Percentiles rank a stretch among this genome's conserved stretches.
Conservation (phyloP, 805 yeast species). For the Wickerhamiella lipophila region DNA sequence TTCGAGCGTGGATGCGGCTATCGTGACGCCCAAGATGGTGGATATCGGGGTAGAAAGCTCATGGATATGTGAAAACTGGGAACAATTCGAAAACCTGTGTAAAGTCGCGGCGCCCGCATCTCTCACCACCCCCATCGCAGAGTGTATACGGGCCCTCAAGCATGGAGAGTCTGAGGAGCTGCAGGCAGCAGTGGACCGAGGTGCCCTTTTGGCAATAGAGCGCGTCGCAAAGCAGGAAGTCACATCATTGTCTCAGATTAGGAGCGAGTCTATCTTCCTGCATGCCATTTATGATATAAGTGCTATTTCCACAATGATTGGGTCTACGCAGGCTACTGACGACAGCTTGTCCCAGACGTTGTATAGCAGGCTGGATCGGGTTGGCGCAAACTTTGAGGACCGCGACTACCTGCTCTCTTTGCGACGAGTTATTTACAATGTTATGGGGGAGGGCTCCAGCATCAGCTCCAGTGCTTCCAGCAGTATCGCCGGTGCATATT, state of each 20-base stretch:
- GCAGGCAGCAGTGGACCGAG: conserved; percentile 34
- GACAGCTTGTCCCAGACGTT: conserved; percentile 9
- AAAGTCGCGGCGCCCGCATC: conserved; percentile 1
- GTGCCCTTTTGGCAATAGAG: conserved; percentile 48
- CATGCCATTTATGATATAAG: conserved; percentile 52
- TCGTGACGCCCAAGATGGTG: conserved; percentile 26
- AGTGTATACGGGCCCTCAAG: conserved; percentile 33
- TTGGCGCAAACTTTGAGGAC: conserved; percentile 45
- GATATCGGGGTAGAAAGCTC: conserved; percentile 65
- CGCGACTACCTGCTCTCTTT: conserved; percentile 48
- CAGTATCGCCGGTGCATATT: conserved; percentile 37
- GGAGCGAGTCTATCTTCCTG: conserved; percentile 36
- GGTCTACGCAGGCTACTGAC: neutral
- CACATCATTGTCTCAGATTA: conserved; percentile 37
- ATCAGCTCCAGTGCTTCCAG: too few relatives aligned
- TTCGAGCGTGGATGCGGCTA: conserved; percentile 24
- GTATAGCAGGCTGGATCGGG: conserved; percentile 22
- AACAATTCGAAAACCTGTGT: conserved; percentile 22
- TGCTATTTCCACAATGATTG: neutral
- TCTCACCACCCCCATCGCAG: neutral
- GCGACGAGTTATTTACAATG: conserved; percentile 36
- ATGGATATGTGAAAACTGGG: conserved; percentile 46
- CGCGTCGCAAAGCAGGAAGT: conserved; percentile 40
- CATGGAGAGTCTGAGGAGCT: conserved; percentile 36
- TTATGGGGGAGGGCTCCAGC: neutral